Conservation (phyloP, 139 green algal species). For the Chlorella vulgaris region DNA sequence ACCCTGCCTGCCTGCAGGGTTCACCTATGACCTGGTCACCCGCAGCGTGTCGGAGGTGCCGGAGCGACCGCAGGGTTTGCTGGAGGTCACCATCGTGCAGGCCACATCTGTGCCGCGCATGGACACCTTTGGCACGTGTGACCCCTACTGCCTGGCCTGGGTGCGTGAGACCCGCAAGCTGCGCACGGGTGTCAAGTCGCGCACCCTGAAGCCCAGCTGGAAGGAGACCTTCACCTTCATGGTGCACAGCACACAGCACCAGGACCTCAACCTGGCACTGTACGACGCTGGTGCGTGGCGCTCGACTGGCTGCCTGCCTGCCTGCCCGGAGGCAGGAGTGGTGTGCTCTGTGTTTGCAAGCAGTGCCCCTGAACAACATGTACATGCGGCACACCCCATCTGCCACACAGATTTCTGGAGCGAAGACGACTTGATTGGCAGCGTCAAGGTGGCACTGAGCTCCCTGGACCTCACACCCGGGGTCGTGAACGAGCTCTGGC, state of each 20-base stretch:
- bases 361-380: no score
- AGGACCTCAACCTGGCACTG: slow-evolving; percentile 28
- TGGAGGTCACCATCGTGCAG: slow-evolving; percentile 29
- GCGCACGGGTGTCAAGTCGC: slow-evolving; percentile 16
- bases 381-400: no score
- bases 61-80: slow-evolving; percentile 36
- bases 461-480: slow-evolving; percentile 23
- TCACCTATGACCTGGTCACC: slow-evolving; percentile 7
- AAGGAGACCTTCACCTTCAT: slow-evolving; percentile 43
- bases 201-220: slow-evolving; percentile 34
- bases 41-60: background rate
- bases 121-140: slow-evolving; percentile 30
- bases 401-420: slow-evolving; percentile 1
- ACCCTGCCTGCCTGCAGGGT: slow-evolving; percentile 11
- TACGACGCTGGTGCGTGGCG: slow-evolving; percentile 20
- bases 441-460: slow-evolving; percentile 1
- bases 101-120: slow-evolving; percentile 37
- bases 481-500: slow-evolving; percentile 26
- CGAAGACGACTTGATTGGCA: background rate
- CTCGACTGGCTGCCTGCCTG: no score
- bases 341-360: no score
- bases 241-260: slow-evolving; percentile 30
- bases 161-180: slow-evolving; percentile 20
- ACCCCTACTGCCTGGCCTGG: slow-evolving; percentile 30
- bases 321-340: no score